Percentiles rank a stretch among this genome's conserved stretches.
Conservation (phyloP, 2,329 filamentous ascomycete genomes). For the Aspergillus sp. region DNA sequence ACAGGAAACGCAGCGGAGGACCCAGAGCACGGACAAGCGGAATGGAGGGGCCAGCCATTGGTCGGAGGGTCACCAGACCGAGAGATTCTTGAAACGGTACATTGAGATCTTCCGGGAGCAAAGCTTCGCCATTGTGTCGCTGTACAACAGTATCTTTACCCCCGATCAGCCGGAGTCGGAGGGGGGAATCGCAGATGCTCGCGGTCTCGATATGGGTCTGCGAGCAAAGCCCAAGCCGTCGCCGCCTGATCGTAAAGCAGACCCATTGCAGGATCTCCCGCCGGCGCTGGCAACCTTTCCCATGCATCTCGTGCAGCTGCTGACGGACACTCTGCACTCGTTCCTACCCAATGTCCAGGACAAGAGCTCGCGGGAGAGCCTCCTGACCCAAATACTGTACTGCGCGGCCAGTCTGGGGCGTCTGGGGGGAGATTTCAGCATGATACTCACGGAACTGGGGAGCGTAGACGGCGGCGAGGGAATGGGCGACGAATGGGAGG, state of each 20-base stretch:
- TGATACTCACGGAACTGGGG: conserved; percentile 62
- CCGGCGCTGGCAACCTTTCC: conserved; percentile 76
- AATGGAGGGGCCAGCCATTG: conserved; percentile 17
- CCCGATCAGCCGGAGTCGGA: conserved; percentile 38
- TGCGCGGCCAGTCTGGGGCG: conserved; percentile 84
- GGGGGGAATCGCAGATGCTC: conserved; percentile 15
- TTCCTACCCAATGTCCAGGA: conserved; percentile 80
- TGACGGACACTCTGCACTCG: conserved; percentile 62
- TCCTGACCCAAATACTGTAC: conserved; percentile 87
- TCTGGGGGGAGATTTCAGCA: conserved; percentile 83
- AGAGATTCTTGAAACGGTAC: conserved; percentile 87
- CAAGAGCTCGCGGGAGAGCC: conserved; percentile 68
- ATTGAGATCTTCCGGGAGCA: conserved; percentile 97
- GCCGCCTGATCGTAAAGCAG: conserved; percentile 14
- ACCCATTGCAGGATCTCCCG: conserved; percentile 49
- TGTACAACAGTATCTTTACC: conserved; percentile 85
- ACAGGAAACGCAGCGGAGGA: conserved; percentile 56
- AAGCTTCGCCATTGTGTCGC: conserved; percentile 88
- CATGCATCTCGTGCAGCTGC: conserved; percentile 68
- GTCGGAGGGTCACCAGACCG: conserved; percentile 72
- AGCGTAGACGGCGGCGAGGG: conserved; percentile 23
- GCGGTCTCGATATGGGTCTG: conserved; percentile 15
- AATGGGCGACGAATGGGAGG: conserved; percentile 63
- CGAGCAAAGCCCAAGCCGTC: conserved; percentile 16
- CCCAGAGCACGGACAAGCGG: conserved; percentile 17